Evolutionary conservation across 2,329 filamentous ascomycete species (phyloP).

Genomic region (Rhinocladiella similis): DNA sequence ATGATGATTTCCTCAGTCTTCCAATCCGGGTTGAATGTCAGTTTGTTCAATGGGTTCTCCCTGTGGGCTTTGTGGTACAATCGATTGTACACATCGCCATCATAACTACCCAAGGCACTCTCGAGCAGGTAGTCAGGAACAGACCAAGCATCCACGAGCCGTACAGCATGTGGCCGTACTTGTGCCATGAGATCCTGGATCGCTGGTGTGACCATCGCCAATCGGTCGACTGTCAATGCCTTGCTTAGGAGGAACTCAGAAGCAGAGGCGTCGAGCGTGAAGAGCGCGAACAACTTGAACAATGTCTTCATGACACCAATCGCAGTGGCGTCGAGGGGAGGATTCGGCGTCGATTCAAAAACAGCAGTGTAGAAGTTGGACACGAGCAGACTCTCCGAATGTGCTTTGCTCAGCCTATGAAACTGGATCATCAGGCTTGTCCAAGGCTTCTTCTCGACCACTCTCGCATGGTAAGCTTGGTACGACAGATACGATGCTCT

Average conservation of each 20-base stretch:
- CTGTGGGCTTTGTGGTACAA: conserved; percentile 53
- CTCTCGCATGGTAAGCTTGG: conserved; percentile 44
- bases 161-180: conserved; percentile 53
- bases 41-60: conserved; percentile 52
- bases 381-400: conserved; percentile 52
- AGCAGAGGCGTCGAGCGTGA: conserved; percentile 47
- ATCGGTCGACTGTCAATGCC: conserved; percentile 42
- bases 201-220: conserved; percentile 42
- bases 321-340: conserved; percentile 32
- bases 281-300: conserved; percentile 51
- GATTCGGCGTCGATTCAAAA: conserved; percentile 20
- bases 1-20: conserved; percentile 51
- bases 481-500: conserved; percentile 43
- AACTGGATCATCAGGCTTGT: conserved; percentile 42
- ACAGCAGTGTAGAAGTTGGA: conserved; percentile 48
- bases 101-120: conserved; percentile 52
- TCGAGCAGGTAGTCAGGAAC: conserved; percentile 55
- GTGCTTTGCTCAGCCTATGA: conserved; percentile 40
- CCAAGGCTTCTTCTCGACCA: conserved; percentile 50
- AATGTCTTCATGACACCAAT: conserved; percentile 40
- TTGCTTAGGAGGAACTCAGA: conserved; percentile 48
- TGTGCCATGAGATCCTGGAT: conserved; percentile 50
- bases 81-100: conserved; percentile 57
- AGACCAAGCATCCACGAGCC: conserved; percentile 54
- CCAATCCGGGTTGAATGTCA: conserved; percentile 54